Base-by-base conservation (phyloP, 2,329 filamentous ascomycete genomes). In the Mycosphaerella sp. region DNA sequence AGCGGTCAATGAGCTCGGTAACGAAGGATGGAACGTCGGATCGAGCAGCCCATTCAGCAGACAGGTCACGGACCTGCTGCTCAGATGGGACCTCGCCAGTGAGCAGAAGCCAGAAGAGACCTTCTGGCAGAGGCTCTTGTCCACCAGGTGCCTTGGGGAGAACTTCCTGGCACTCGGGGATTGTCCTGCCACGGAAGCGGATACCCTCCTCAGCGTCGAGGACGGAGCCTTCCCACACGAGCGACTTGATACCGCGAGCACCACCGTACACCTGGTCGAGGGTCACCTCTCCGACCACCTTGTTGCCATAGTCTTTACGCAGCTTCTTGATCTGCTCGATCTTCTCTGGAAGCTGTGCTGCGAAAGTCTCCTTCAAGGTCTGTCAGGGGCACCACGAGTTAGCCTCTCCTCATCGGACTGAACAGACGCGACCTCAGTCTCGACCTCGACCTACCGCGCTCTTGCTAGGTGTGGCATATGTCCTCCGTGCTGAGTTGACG, bases 301-400 rank as follows among this genome's bases (percentile, higher is more conserved):
- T 97, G 81, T 81, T 88, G 74, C 93, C 93, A 75, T 95, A 84
- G 72, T 95, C 92, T 89, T 96, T 96, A 76, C 89, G 84, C 70
- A 98, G 85, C 76, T 89, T 85, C 89, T 98, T 98, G 81, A 98
- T 90, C 84, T 97, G 89, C 79, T 98, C 93, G 72, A 96, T 86
- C 84, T 97, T 95, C 74, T 85, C 89, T 67, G 93, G 93, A 61
- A 98, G 81, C 71, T 92, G 86, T 75, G 93, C 91, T 73, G 92
- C 92, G 75, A 98, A 97, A 72, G 90, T 92, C 75, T 98, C 93
- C 82, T 98, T 98, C 73, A 98, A 79, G 66, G 90, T 90, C 93
- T 98, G 67, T 55, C 12, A n/a, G 66, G 53, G 50, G 49, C 36
- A 45, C 14, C 14, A n/a, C 6, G 14, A 26, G 9, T 40, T 46